Conservation (phyloP, 768 basidiomycete genomes). For the Lactarius hengduanensis region DNA sequence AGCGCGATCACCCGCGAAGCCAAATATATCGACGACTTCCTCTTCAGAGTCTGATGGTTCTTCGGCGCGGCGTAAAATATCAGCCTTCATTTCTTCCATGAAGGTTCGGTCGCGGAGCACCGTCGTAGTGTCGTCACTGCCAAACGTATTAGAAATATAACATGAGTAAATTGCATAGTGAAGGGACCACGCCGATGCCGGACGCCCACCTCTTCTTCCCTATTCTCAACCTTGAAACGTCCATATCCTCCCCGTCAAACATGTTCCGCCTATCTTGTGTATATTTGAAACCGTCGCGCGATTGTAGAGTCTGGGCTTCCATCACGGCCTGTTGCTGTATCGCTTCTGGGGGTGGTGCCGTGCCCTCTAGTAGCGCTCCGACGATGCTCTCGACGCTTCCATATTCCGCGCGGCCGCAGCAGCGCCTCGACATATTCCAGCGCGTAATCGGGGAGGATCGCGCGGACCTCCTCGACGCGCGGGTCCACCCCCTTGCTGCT, state of each 20-base stretch:
- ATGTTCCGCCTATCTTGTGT: slow-evolving; percentile 62
- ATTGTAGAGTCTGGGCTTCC: slow-evolving; percentile 14
- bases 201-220: slow-evolving; percentile 62
- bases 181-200: background rate
- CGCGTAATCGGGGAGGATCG: slow-evolving; percentile 66
- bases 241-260: slow-evolving; percentile 72
- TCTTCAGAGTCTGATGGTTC: slow-evolving; percentile 55
- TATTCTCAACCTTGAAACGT: slow-evolving; percentile 53
- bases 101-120: slow-evolving; percentile 56
- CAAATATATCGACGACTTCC: slow-evolving; percentile 46
- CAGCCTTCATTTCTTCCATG: slow-evolving; percentile 76
- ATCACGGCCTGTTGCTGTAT: slow-evolving; percentile 31
- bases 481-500: slow-evolving; percentile 50
- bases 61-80: slow-evolving; percentile 77
- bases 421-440: slow-evolving; percentile 58
- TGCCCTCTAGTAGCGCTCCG: slow-evolving; percentile 73
- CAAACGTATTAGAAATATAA: slow-evolving; percentile 7
- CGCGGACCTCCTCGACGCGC: slow-evolving; percentile 67
- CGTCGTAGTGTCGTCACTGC: slow-evolving; percentile 46
- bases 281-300: slow-evolving; percentile 31
- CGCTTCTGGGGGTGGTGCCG: slow-evolving; percentile 46
- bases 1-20: slow-evolving; percentile 22
- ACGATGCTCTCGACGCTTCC: slow-evolving; percentile 62
- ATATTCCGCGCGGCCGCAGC: slow-evolving; percentile 47
- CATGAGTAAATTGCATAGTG: slow-evolving; percentile 4